Conservation (phyloP, 2,329 filamentous ascomycete genomes). For the Chrysoporthe puriensis region DNA sequence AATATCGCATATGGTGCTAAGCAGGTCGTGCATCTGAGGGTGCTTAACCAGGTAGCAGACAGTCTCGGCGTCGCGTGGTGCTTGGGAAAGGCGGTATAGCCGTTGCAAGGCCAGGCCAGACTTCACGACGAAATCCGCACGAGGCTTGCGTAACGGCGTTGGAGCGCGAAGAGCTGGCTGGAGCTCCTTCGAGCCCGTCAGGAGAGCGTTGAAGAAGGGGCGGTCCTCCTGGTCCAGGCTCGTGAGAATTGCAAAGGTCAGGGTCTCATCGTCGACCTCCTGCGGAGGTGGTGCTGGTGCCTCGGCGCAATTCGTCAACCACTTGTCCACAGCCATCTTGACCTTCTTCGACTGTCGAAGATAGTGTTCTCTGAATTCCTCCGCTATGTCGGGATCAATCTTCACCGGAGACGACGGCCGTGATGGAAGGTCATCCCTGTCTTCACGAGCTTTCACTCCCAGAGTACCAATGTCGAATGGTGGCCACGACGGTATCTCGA, state of each 20-base stretch:
- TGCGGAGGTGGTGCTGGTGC: constrained; percentile 75
- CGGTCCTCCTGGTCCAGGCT: constrained; percentile 77
- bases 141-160: constrained; percentile 66
- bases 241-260: constrained; percentile 91
- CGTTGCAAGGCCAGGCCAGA: constrained; percentile 80
- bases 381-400: constrained; percentile 90
- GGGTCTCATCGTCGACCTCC: constrained; percentile 91
- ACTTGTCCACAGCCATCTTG: constrained; percentile 85
- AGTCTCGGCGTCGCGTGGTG: constrained; percentile 82
- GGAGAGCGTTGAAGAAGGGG: constrained; percentile 79
- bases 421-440: constrained; percentile 62
- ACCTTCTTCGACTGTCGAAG: constrained; percentile 91
- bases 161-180: constrained; percentile 65
- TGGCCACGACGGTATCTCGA: constrained; percentile 86
- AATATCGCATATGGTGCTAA: constrained; percentile 85
- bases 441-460: constrained; percentile 62
- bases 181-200: constrained; percentile 64
- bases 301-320: constrained; percentile 81
- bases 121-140: constrained; percentile 75
- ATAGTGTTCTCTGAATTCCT: constrained; percentile 92
- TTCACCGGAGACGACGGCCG: constrained; percentile 67
- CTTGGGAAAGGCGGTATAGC: constrained; percentile 73
- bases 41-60: constrained; percentile 87
- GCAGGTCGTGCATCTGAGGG: constrained; percentile 78
- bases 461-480: constrained; percentile 76